Evolutionary conservation across 192 early-diverging fungal genomes (phyloP).

Genomic region (Coemansia sp.): DNA sequence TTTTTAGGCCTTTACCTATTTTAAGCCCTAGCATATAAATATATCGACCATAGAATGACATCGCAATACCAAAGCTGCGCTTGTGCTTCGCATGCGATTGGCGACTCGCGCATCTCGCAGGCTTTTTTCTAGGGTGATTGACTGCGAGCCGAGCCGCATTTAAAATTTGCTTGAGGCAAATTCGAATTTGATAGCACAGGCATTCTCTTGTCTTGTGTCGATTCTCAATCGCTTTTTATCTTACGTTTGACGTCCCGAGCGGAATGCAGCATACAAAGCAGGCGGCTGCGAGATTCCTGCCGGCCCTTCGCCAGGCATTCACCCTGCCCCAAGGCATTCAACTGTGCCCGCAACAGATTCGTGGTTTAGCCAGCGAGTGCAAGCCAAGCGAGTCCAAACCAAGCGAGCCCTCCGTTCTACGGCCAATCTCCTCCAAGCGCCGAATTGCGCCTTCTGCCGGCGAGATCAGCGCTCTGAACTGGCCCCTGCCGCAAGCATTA

Average conservation of each 20-base stretch:
- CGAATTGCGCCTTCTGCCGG: conserved; percentile 39
- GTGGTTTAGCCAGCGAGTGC: conserved; percentile 1
- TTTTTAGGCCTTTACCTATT: neutral
- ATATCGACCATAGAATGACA: neutral
- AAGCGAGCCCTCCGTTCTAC: conserved; percentile 22
- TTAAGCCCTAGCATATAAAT: neutral
- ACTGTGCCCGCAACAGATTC: conserved; percentile 10
- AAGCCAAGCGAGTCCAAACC: conserved; percentile 8
- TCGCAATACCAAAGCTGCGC: neutral
- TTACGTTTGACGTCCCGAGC: too few species aligned
- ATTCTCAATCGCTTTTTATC: neutral
- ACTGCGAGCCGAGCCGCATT: neutral
- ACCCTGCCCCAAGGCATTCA: neutral
- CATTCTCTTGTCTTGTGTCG: neutral
- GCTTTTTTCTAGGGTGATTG: neutral
- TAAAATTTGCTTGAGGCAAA: neutral
- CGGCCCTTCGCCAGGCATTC: conserved; percentile 8
- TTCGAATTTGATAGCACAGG: neutral
- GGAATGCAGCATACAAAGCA: conserved; percentile 13
- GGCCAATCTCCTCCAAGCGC: conserved; percentile 45
- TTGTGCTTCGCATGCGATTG: neutral
- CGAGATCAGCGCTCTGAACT: conserved; percentile 26
- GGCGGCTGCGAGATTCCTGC: conserved; percentile 1
- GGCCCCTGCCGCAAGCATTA: conserved; percentile 34
- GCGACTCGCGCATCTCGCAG: neutral